Percentiles rank a stretch among this genome's conserved stretches.
phyloP scores from a whole-genome alignment of 2,329 filamentous ascomycete species.

The Aspergillus sp. region DNA sequence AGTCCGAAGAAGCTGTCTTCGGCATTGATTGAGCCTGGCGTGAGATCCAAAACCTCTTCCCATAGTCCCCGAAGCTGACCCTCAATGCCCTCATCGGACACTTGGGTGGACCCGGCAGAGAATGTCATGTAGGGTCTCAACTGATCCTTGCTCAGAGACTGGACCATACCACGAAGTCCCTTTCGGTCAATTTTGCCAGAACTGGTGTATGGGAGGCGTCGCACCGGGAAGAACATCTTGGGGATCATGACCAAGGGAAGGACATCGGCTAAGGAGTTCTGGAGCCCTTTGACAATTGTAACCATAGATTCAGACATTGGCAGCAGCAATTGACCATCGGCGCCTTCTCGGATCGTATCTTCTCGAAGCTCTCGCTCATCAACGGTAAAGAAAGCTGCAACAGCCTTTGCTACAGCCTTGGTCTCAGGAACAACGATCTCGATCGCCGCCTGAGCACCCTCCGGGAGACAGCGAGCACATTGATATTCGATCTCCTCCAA shows the following conservation, averaged over 20 bases:
- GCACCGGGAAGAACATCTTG: slow-evolving; percentile 38
- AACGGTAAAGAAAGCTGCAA: slow-evolving; percentile 32
- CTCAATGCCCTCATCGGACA: slow-evolving; percentile 24
- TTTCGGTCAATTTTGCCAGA: slow-evolving; percentile 42
- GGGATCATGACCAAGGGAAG: slow-evolving; percentile 43
- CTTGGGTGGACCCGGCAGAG: slow-evolving; percentile 12
- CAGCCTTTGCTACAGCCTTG: slow-evolving; percentile 24
- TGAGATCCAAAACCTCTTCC: slow-evolving; percentile 35
- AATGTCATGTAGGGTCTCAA: slow-evolving; percentile 24
- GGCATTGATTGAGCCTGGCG: slow-evolving; percentile 32
- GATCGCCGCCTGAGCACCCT: slow-evolving; percentile 37
- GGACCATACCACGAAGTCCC: slow-evolving; percentile 31
- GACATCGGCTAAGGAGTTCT: slow-evolving; percentile 18
- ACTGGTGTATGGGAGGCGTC: slow-evolving; percentile 36
- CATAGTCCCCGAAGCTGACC: slow-evolving; percentile 31
- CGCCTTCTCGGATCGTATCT: not conserved
- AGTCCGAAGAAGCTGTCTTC: slow-evolving; percentile 45
- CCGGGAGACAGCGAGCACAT: slow-evolving; percentile 30
- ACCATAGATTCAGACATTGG: slow-evolving; percentile 19
- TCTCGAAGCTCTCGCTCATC: slow-evolving; percentile 3
- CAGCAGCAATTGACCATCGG: slow-evolving; percentile 15
- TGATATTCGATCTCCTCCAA: slow-evolving; percentile 44
- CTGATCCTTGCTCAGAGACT: slow-evolving; percentile 28
- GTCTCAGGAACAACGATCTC: slow-evolving; percentile 34
- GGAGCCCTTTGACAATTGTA: slow-evolving; percentile 19